phyloP scores from a whole-genome alignment of 257 asterid genomes.

The Cordia subcordata region DNA sequence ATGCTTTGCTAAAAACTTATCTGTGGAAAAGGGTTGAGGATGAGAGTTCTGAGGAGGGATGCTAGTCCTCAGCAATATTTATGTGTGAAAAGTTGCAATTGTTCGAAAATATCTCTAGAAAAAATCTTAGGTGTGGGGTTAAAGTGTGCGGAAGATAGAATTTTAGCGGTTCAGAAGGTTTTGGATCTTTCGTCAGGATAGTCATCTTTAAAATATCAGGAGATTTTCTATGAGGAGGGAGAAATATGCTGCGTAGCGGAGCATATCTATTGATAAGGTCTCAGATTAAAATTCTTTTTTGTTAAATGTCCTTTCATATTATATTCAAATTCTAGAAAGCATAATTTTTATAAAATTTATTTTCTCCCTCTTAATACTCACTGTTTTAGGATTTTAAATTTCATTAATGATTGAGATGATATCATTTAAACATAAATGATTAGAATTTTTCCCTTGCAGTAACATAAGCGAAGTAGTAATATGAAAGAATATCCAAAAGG shows the following conservation, averaged over 20 bases:
- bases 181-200: background rate
- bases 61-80: slow-evolving; percentile 8
- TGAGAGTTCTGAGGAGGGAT: background rate
- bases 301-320: too few relatives aligned
- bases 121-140: slow-evolving; percentile 24
- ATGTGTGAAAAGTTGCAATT: slow-evolving; percentile 9
- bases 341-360: too few relatives aligned
- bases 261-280: too few relatives aligned
- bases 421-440: too few relatives aligned
- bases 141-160: slow-evolving; percentile 31
- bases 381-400: too few relatives aligned
- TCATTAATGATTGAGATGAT: too few relatives aligned
- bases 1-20: background rate
- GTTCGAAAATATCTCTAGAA: slow-evolving; percentile 31
- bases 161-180: slow-evolving; percentile 42
- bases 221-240: background rate
- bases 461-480: too few relatives aligned
- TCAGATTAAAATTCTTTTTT: too few relatives aligned
- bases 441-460: too few relatives aligned
- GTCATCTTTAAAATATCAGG: background rate
- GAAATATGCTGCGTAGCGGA: background rate
- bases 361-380: too few relatives aligned
- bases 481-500: too few relatives aligned
- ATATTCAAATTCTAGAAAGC: too few relatives aligned
- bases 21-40: background rate